Percentiles rank a stretch among this genome's conserved stretches.
Conservation (phyloP, 163 green algal species). For the Chlorella variabilis region DNA sequence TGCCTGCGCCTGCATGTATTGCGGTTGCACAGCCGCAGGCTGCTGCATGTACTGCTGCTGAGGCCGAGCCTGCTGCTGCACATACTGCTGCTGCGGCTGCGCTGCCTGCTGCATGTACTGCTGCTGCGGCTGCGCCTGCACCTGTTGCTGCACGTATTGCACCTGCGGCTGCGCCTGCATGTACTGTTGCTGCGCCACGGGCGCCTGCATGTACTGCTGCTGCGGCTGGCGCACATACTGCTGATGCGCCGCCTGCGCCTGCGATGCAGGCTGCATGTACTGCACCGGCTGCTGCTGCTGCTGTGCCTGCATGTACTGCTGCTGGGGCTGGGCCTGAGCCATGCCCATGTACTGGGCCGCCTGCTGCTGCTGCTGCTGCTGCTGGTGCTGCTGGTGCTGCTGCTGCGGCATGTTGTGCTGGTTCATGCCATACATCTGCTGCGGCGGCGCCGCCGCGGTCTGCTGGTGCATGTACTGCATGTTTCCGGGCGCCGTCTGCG, state of each 20-base stretch:
- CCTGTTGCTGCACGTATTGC: background rate
- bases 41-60: background rate
- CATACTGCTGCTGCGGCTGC: background rate
- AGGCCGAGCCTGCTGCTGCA: constrained; percentile 4
- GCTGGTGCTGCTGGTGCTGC: background rate
- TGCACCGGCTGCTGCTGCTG: constrained; percentile 10
- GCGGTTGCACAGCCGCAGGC: background rate
- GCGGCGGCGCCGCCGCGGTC: background rate
- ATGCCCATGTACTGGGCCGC: background rate
- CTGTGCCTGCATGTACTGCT: background rate
- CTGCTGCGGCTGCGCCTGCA: background rate
- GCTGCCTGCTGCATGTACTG: background rate
- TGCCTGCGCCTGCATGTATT: background rate
- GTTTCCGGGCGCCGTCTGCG: background rate
- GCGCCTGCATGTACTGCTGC: constrained; percentile 25
- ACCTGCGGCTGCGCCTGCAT: background rate
- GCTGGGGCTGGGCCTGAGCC: background rate
- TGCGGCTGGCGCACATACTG: constrained; percentile 33
- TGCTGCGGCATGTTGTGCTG: background rate
- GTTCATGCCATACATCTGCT: background rate
- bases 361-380: background rate
- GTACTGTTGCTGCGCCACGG: background rate
- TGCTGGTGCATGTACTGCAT: constrained; percentile 14
- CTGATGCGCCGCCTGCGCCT: constrained; percentile 32
- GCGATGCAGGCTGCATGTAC: background rate